These are phyloP conservation scores for Sanghuangporus sanghuang DNA, from an alignment of 1,284 basidiomycete species.

Conservation along the genomic window DNA sequence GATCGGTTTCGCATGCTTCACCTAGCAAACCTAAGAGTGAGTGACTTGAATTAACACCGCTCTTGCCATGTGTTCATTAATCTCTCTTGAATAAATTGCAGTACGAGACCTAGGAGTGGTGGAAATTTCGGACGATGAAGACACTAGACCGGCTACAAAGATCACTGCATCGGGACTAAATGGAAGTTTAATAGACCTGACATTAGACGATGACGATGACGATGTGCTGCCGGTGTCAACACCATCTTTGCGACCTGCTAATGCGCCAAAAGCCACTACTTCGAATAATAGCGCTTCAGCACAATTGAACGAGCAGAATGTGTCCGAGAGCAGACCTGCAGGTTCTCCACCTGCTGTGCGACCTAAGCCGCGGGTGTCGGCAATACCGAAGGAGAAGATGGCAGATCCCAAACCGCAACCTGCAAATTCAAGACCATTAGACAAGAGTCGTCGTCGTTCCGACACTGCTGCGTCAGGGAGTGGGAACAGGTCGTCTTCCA, in stretches of 20 bases:
- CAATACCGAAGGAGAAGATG: background rate
- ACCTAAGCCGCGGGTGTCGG: background rate
- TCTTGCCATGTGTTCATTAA: background rate
- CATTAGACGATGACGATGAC: background rate
- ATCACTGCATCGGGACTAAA: background rate
- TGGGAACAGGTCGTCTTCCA: background rate
- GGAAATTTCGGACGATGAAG: background rate
- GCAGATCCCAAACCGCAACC: background rate
- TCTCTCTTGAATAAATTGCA: background rate
- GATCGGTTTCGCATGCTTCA: too few species aligned
- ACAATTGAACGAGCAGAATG: background rate
- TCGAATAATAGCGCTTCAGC: background rate
- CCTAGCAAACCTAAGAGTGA: background rate
- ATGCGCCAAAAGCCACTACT: background rate
- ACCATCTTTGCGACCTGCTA: background rate
- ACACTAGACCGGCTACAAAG: background rate
- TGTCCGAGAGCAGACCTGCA: background rate
- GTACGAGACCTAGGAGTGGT: background rate
- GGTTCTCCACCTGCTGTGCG: conserved; percentile 2
- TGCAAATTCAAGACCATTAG: background rate
- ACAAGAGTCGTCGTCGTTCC: background rate
- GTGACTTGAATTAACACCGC: background rate
- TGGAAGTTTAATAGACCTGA: background rate
- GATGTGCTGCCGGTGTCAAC: background rate
- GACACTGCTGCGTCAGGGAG: background rate